Evolutionary conservation across 768 basidiomycete genomes (phyloP), one percentile per base, ranked within the genome.

Genomic region (Termitomyces sp.): DNA sequence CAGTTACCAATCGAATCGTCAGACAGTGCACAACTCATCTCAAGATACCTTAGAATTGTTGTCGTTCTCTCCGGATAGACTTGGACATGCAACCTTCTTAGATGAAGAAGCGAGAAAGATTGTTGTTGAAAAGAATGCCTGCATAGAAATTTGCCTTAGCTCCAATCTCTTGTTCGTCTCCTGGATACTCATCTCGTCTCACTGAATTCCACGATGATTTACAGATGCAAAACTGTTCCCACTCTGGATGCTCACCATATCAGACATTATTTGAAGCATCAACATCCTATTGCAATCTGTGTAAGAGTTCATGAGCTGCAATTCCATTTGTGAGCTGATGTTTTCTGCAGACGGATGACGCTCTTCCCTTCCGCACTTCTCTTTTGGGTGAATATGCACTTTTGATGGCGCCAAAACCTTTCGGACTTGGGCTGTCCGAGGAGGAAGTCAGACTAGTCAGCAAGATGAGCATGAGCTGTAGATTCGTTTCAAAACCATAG

Each of bases 1-100:
- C 20, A 6, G 20, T 30, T 7, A 11, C 15, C 18, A 13, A 30
- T 31, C 20, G 27, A 4, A 54, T 11, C 13, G 53, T 1, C 61
- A 85, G 86, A 84, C 80, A 0, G 57, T 58, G 8, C 65, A 71
- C 30, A 84, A 83, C 66, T 71, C 83, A 7, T 57, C 76, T 3
- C 73, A 76, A 53, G 92, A 94, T 60, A 87, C 87, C 1, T 70
- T 81, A 9, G 68, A 73, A 39, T 73, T 93, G 13, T 78, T 93
- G 0, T 81, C 82, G 1, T 86, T 79, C 69, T 69, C 72, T 22
- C 91, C 91, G 0, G 77, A 86, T 54, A 76, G 92, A 45, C 74
- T 94, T 0, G 89, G 92, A 0, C 92, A 94, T 60, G 92, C 89
- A 3, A 93, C 92, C 0, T 93, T 89, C 71, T 78, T 95, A 24